Evolutionary conservation across 2,329 filamentous ascomycete genomes (phyloP).

Genomic region (Talaromyces funiculosus): DNA sequence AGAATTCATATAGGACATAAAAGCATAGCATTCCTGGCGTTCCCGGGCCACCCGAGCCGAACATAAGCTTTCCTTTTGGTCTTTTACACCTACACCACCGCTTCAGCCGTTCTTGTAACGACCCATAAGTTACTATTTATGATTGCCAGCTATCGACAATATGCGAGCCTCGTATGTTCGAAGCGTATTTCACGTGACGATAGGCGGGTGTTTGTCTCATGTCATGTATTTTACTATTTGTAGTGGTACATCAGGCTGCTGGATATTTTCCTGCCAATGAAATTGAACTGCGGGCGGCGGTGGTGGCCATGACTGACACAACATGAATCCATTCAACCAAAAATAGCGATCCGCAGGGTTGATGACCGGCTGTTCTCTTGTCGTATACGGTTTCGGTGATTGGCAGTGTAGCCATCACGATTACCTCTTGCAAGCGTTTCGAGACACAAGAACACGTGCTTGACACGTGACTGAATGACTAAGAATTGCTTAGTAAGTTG

Average conservation of each 20-base stretch:
- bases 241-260: background rate
- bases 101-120: background rate
- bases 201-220: background rate
- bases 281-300: background rate
- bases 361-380: background rate
- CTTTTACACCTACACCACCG: background rate
- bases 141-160: background rate
- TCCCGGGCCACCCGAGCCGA: background rate
- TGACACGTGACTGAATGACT: background rate
- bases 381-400: background rate
- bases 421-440: background rate
- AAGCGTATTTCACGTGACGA: background rate
- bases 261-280: slow-evolving; percentile 1
- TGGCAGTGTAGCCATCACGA: background rate
- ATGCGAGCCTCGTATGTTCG: background rate
- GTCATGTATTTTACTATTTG: background rate
- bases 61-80: background rate
- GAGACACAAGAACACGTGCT: background rate
- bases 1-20: too few relatives aligned
- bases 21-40: slow-evolving; percentile 3
- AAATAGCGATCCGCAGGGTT: background rate
- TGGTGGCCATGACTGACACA: background rate
- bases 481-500: background rate
- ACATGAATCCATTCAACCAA: background rate
- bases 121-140: background rate